A percentile compares a stretch with the other conserved stretches of the same genome.
phyloP scores from a whole-genome alignment of 2,329 filamentous ascomycete species.

The Fusarium chuoi region DNA sequence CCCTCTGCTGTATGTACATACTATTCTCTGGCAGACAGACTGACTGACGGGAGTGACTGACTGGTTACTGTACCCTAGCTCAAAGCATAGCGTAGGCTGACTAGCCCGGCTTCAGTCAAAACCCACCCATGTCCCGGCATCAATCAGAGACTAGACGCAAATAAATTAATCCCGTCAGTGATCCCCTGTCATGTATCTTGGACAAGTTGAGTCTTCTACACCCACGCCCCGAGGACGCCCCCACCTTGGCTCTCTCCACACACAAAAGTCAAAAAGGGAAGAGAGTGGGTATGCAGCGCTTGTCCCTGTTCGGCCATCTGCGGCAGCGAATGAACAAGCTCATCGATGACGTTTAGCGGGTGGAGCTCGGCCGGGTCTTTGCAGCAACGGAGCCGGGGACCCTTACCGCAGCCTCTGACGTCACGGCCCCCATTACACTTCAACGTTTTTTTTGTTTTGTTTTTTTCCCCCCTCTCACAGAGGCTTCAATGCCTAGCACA shows the following conservation, averaged over 20 bases:
- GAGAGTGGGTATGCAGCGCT: background rate
- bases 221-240: background rate
- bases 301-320: conserved; percentile 20
- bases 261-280: background rate
- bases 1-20: background rate
- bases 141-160: conserved; percentile 28
- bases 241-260: conserved; percentile 7
- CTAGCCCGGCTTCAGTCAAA: background rate
- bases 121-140: conserved; percentile 22
- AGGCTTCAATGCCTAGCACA: background rate
- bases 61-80: conserved; percentile 26
- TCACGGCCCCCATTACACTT: conserved; percentile 32
- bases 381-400: conserved; percentile 35
- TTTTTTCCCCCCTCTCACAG: background rate
- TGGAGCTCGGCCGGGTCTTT: conserved; percentile 40
- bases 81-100: background rate
- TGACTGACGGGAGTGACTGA: background rate
- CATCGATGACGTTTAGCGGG: conserved; percentile 39
- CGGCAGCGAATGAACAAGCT: conserved; percentile 34
- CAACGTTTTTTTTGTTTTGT: conserved; percentile 18
- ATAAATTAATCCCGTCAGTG: conserved; percentile 27
- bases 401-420: conserved; percentile 44
- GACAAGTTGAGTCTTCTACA: conserved; percentile 3
- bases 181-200: conserved; percentile 21
- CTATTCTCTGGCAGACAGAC: background rate